phyloP scores from a whole-genome alignment of 2,329 filamentous ascomycete species.

The Xylaria sp. region DNA sequence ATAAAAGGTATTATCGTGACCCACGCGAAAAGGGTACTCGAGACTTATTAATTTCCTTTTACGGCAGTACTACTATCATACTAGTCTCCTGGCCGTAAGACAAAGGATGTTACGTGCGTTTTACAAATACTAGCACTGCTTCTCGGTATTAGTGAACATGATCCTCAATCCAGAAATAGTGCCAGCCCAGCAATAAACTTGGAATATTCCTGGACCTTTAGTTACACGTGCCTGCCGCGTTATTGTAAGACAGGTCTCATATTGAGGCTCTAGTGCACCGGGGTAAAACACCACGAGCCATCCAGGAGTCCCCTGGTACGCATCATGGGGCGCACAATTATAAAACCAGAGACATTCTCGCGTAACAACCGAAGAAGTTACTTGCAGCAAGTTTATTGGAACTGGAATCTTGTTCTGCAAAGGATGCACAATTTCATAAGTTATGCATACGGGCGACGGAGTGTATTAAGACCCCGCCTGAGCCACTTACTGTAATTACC shows the following conservation, averaged over 20 bases:
- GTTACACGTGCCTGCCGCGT: slow-evolving; percentile 1
- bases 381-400: neutral
- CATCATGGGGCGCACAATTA: neutral
- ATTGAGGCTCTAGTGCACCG: neutral
- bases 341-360: neutral
- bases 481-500: neutral
- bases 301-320: neutral
- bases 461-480: neutral
- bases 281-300: slow-evolving; percentile 10
- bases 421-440: slow-evolving; percentile 3
- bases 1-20: neutral
- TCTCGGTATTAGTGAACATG: neutral
- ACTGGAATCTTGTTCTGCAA: neutral
- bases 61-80: neutral
- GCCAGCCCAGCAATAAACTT: neutral
- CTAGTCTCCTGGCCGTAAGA: neutral
- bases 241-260: slow-evolving; percentile 1
- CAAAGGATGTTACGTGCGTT: slow-evolving; percentile 10
- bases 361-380: neutral
- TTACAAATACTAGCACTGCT: slow-evolving; percentile 3
- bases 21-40: neutral
- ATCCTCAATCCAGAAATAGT: neutral
- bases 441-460: slow-evolving; percentile 2
- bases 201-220: neutral
- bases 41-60: slow-evolving; percentile 3